These are phyloP conservation scores for Heliamphora pulchella DNA, from an alignment of 179 eudicot genomes.

Conservation along the genomic window DNA sequence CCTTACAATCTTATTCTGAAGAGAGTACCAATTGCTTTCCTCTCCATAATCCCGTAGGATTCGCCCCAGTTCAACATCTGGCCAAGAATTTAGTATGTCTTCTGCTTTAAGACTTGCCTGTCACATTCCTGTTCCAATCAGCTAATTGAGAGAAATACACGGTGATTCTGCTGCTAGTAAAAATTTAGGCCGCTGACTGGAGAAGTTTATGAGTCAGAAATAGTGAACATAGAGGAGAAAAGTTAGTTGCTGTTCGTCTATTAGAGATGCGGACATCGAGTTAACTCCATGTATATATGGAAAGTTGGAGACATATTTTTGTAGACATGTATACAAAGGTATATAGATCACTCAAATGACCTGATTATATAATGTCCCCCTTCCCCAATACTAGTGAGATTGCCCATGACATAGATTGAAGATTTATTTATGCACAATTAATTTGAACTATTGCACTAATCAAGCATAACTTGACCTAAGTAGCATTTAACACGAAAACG, in stretches of 20 bases:
- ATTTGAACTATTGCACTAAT: too few relatives aligned
- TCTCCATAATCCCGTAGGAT: conserved; percentile 87
- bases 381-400: too few relatives aligned
- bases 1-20: conserved; percentile 64
- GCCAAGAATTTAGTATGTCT: conserved; percentile 88
- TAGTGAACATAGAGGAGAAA: background rate
- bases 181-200: background rate
- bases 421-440: too few relatives aligned
- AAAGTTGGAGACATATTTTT: background rate
- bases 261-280: background rate
- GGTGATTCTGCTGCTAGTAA: conserved; percentile 7
- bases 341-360: background rate
- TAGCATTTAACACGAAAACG: background rate
- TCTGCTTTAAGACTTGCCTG: conserved; percentile 85
- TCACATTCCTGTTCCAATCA: conserved; percentile 74
- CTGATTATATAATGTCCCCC: too few relatives aligned
- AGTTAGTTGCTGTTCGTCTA: background rate
- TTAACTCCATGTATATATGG: background rate
- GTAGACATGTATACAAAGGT: background rate
- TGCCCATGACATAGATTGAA: too few relatives aligned
- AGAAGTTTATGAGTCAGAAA: background rate
- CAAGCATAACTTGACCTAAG: too few relatives aligned
- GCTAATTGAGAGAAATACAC: conserved; percentile 30
- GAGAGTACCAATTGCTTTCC: conserved; percentile 81
- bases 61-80: conserved; percentile 68